Percentiles rank a stretch among this genome's conserved stretches.
Evolutionary conservation across 2,329 filamentous ascomycete species (phyloP).

Genomic region (Hymenoscyphus fructigenus): DNA sequence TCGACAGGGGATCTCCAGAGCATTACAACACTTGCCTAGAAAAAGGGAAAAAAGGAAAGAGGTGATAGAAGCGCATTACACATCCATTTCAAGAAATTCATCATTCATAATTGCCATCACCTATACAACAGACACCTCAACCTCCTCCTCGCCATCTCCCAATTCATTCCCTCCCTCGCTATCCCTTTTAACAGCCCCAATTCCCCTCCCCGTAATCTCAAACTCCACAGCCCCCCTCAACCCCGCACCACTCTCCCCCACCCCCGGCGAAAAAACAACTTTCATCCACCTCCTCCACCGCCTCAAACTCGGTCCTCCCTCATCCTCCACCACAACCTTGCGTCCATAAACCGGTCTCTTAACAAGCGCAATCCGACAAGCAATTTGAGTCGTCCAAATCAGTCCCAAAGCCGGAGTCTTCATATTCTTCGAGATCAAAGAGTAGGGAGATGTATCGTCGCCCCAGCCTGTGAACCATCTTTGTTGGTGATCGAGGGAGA

Average conservation of each 20-base stretch:
- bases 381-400: constrained; percentile 88
- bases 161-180: constrained; percentile 10
- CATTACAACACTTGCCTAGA: not conserved
- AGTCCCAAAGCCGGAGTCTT: constrained; percentile 88
- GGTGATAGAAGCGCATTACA: not conserved
- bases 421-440: constrained; percentile 44
- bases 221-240: constrained; percentile 62
- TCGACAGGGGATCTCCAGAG: not conserved
- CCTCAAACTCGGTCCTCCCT: constrained; percentile 49
- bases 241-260: constrained; percentile 50
- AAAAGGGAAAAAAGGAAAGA: not conserved
- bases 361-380: constrained; percentile 77
- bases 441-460: constrained; percentile 52
- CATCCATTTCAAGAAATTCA: not conserved
- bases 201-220: constrained; percentile 69
- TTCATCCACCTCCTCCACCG: constrained; percentile 78
- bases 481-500: constrained; percentile 85
- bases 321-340: constrained; percentile 39
- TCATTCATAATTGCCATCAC: not conserved
- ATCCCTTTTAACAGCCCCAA: constrained; percentile 39
- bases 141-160: constrained; percentile 2
- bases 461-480: constrained; percentile 97
- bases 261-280: constrained; percentile 85
- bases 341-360: constrained; percentile 59
- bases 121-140: not conserved